Conservation (phyloP, 1,284 basidiomycete genomes). For the Ustilago bromivora region DNA sequence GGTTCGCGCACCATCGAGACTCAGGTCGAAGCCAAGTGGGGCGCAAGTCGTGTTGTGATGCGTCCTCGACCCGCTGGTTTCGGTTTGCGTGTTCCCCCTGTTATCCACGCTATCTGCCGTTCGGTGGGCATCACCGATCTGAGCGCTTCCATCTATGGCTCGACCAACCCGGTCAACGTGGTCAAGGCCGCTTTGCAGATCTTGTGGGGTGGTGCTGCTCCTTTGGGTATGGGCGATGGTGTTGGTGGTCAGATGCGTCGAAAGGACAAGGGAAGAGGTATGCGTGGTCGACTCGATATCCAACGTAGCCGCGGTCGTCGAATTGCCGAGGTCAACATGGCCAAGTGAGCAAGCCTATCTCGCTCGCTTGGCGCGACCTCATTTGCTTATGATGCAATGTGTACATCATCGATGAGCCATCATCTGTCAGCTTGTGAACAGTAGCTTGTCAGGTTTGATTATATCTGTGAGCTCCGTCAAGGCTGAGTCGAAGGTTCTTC, state of each 20-base stretch:
- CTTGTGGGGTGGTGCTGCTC: conserved; percentile 65
- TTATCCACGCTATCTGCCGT: conserved; percentile 85
- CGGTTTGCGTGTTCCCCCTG: conserved; percentile 88
- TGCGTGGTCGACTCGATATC: conserved; percentile 56
- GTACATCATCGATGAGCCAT: neutral
- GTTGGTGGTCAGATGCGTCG: conserved; percentile 63
- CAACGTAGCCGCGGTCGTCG: conserved; percentile 62
- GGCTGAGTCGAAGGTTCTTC: neutral
- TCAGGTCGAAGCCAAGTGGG: conserved; percentile 84
- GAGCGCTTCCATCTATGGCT: conserved; percentile 93
- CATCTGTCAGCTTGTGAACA: too few relatives aligned
- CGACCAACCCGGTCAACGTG: conserved; percentile 80
- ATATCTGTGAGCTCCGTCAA: neutral
- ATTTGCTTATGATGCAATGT: neutral
- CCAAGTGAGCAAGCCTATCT: conserved; percentile 15
- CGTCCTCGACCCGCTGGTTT: conserved; percentile 89
- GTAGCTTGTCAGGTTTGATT: too few relatives aligned
- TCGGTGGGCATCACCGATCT: conserved; percentile 94
- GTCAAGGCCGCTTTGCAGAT: conserved; percentile 72
- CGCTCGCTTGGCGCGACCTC: too few relatives aligned
- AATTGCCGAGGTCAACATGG: conserved; percentile 54
- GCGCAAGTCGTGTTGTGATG: conserved; percentile 84
- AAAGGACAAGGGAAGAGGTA: conserved; percentile 65
- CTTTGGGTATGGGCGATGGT: conserved; percentile 66
- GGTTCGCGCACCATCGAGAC: conserved; percentile 82